phyloP scores from a whole-genome alignment of 75 land plant genomes.

The Chamaecyparis obtusa region DNA sequence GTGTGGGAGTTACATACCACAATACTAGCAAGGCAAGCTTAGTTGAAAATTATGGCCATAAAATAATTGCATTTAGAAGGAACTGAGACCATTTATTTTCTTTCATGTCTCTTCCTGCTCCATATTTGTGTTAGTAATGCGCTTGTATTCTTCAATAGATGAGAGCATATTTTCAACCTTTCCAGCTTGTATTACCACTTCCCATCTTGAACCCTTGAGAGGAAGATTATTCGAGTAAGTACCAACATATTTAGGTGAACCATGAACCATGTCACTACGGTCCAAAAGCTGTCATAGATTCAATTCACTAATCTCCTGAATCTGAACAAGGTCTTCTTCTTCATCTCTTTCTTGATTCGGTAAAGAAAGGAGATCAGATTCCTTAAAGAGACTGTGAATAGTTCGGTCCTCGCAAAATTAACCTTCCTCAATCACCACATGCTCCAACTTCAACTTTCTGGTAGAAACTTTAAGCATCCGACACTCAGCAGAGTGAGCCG shows the following conservation, averaged over 20 bases:
- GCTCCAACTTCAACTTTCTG: conserved; percentile 40
- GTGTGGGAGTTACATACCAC: background rate
- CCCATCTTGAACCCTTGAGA: conserved; percentile 47
- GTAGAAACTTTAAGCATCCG: conserved; percentile 36
- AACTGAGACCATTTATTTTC: background rate
- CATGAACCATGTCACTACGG: conserved; percentile 25
- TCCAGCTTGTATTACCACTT: conserved; percentile 26
- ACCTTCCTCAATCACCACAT: conserved; percentile 47
- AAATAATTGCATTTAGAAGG: background rate
- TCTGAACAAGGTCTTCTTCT: conserved; percentile 48
- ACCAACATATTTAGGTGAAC: background rate
- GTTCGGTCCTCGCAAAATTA: conserved; percentile 46
- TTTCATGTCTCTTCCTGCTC: background rate
- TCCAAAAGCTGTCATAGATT: conserved; percentile 28
- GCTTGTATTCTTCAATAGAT: conserved; percentile 37
- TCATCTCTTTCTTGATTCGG: conserved; percentile 31
- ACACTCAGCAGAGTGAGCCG: conserved; percentile 39
- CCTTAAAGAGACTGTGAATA: conserved; percentile 12
- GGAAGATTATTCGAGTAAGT: conserved; percentile 14
- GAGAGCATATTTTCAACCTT: conserved; percentile 25
- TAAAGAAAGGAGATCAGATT: conserved; percentile 34
- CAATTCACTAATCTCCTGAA: conserved; percentile 41
- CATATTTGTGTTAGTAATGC: background rate
- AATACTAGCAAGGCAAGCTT: background rate
- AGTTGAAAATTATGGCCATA: background rate